A percentile compares a stretch with the other conserved stretches of the same genome.
Conservation (phyloP, 257 asterid species). For the Rubia yunnanensis region DNA sequence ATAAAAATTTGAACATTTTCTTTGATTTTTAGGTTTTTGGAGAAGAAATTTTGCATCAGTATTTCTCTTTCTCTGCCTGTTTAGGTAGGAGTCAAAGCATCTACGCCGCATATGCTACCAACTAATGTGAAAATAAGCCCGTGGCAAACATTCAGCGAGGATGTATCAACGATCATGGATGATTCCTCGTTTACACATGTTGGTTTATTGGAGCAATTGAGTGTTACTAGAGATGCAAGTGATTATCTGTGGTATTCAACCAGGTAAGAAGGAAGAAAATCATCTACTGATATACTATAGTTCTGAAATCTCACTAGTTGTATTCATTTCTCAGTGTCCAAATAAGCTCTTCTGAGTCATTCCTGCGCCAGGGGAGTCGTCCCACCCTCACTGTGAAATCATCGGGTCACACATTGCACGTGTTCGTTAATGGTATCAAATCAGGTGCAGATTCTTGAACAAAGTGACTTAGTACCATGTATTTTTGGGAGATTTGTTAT, state of each 20-base stretch:
- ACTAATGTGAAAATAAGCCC: constrained; percentile 36
- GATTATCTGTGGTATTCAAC: constrained; percentile 95
- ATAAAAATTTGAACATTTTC: not conserved
- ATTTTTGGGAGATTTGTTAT: not conserved
- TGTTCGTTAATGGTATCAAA: constrained; percentile 58
- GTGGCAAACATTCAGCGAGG: constrained; percentile 80
- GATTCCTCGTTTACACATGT: constrained; percentile 52
- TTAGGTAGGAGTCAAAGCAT: constrained; percentile 49
- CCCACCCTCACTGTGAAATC: constrained; percentile 60
- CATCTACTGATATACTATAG: not conserved
- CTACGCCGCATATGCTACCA: constrained; percentile 51
- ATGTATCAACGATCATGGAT: constrained; percentile 30
- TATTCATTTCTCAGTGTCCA: constrained; percentile 38
- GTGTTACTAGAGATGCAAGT: constrained; percentile 81
- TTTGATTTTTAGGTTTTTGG: not conserved
- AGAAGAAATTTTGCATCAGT: not conserved
- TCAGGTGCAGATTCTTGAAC: constrained; percentile 30
- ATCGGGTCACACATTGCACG: constrained; percentile 80
- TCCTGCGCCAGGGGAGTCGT: constrained; percentile 41
- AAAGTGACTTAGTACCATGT: not conserved
- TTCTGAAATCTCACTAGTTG: not conserved
- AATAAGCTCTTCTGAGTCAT: constrained; percentile 62
- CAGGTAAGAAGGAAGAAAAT: constrained; percentile 41
- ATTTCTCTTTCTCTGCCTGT: not conserved
- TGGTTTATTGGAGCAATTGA: constrained; percentile 84